Evolutionary conservation across 768 basidiomycete species (phyloP).

Genomic region (Boletus tomentosulus): DNA sequence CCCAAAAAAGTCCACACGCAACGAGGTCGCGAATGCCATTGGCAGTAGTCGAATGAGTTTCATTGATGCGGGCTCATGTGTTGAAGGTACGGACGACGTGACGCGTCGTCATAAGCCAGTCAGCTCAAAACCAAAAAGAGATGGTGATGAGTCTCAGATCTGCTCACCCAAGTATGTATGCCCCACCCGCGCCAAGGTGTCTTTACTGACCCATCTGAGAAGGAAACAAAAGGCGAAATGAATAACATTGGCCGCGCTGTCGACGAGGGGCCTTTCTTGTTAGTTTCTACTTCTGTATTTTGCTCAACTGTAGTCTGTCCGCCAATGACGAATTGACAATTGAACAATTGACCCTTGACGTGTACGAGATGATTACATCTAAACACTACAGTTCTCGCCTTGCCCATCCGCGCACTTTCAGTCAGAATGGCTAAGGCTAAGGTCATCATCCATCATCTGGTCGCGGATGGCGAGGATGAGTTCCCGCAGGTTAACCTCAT

Average conservation of each 20-base stretch:
- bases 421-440: not conserved
- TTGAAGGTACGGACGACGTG: not conserved
- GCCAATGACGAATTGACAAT: no score
- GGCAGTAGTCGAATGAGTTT: not conserved
- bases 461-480: not conserved
- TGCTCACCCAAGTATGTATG: not conserved
- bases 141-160: not conserved
- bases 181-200: not conserved
- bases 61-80: not conserved
- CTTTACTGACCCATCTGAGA: not conserved
- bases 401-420: not conserved
- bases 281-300: not conserved
- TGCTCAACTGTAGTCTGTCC: not conserved
- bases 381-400: not conserved
- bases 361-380: not conserved
- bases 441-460: not conserved
- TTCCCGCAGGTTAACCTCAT: not conserved
- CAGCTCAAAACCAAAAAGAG: not conserved
- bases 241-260: not conserved
- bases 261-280: not conserved
- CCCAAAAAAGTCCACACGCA: not conserved
- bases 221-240: not conserved
- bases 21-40: not conserved
- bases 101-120: not conserved
- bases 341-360: not conserved